Evolutionary conservation across 441 rosid genomes (phyloP).

Genomic region (Kokia cookei): DNA sequence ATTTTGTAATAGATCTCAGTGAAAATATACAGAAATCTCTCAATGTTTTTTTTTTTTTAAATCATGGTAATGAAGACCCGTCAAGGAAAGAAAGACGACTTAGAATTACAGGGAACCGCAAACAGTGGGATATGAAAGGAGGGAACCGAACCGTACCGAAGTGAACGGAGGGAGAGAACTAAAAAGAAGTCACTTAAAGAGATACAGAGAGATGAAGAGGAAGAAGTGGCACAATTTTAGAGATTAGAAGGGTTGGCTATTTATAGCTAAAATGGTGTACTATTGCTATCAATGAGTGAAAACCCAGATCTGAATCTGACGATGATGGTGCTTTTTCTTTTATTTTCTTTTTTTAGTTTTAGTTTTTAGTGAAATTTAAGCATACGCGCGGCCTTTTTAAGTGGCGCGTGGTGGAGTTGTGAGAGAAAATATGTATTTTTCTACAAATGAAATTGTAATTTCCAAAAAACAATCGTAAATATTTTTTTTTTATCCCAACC

Average conservation of each 20-base stretch:
- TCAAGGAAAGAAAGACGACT: background rate
- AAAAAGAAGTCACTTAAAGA: background rate
- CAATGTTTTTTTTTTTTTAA: background rate
- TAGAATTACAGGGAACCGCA: background rate
- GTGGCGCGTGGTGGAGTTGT: no score
- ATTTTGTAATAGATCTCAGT: slow-evolving; percentile 9
- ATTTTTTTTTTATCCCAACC: no score
- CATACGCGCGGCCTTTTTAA: no score
- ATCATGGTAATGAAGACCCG: background rate
- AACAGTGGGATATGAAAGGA: slow-evolving; percentile 2
- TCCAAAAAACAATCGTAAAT: no score
- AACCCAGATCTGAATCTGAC: background rate
- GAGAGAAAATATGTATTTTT: no score
- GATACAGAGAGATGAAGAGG: background rate
- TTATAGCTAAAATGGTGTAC: slow-evolving; percentile 15
- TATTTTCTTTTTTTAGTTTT: background rate
- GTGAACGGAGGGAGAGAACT: slow-evolving; percentile 20
- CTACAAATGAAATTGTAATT: no score
- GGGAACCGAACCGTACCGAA: slow-evolving; percentile 38
- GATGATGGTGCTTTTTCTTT: background rate
- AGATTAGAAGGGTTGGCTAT: background rate
- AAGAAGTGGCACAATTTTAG: slow-evolving; percentile 11
- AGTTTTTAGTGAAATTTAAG: background rate
- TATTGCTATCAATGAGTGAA: no score
- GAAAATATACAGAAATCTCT: background rate